phyloP scores from a whole-genome alignment of 2,329 filamentous ascomycete genomes.

The Neocucurbitaria cava region DNA sequence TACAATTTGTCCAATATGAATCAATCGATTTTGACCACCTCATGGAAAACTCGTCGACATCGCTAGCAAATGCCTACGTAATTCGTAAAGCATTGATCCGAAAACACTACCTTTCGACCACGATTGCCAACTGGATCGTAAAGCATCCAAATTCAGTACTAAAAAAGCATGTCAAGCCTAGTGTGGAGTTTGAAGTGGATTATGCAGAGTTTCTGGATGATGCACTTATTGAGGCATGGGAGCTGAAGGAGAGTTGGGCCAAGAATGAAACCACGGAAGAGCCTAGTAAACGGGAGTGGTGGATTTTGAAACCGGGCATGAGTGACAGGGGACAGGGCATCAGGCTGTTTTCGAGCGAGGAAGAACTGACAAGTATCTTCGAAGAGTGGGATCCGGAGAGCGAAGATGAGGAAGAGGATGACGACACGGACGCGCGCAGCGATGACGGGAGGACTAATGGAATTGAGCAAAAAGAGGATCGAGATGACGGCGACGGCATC shows the following conservation, averaged over 20 bases:
- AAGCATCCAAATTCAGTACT: conserved; percentile 80
- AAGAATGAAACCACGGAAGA: conserved; percentile 64
- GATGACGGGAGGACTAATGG: conserved; percentile 44
- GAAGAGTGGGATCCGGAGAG: conserved; percentile 85
- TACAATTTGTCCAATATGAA: conserved; percentile 90
- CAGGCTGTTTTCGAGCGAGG: conserved; percentile 82
- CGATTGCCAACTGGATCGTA: conserved; percentile 81
- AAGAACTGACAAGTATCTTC: conserved; percentile 85
- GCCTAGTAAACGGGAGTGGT: conserved; percentile 72
- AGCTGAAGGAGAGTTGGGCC: conserved; percentile 79
- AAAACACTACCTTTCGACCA: conserved; percentile 90
- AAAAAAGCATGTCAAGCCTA: conserved; percentile 73
- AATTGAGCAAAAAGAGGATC: conserved; percentile 33
- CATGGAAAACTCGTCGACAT: conserved; percentile 65
- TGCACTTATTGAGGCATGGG: conserved; percentile 86
- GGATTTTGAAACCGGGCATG: conserved; percentile 98
- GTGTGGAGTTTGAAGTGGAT: conserved; percentile 90
- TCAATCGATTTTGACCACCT: conserved; percentile 82
- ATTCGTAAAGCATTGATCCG: conserved; percentile 96
- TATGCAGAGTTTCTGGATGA: conserved; percentile 97
- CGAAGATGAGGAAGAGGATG: conserved; percentile 63
- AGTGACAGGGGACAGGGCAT: conserved; percentile 96
- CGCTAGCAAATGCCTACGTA: conserved; percentile 86
- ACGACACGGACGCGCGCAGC: conserved; percentile 47
- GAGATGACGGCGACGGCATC: conserved; percentile 61